Base-by-base conservation (phyloP, 257 asterid genomes). In the Galeopsis tetrahit region DNA sequence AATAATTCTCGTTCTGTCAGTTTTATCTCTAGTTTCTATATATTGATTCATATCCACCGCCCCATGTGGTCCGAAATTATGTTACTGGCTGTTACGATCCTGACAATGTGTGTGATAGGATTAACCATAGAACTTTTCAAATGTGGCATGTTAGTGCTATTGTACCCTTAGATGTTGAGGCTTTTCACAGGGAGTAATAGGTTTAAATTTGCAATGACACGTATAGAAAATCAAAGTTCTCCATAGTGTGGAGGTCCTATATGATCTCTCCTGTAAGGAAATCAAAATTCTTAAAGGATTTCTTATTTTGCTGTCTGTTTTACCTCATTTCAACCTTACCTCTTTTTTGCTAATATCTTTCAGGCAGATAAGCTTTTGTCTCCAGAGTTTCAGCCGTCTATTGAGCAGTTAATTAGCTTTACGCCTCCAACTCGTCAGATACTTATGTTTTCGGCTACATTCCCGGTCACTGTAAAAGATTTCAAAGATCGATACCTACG, bases 331-430 rank as follows among this genome's bases (percentile, higher is more conserved):
- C 10, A 13, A 58, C 69, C 31, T 63, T 46, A 46, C 66, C 44
- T 33, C 56, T 49, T 28, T 28, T 14, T 38, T 57, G n/a, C 71
- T 49, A 10, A 53, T 71, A 51, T 65, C 59, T 82, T 69, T 38
- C 90, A 89, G 96, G 96, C 96, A 4, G 92, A 89, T 78, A 89
- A 89, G 71, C 92, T 89, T 63, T 71, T 89, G 77, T 89, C 96
- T 62, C 92, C 92, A 31, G 96, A 89, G 78, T 89, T 89, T 77
- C 96, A 86, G 78, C 95, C 92, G 56, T 88, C 95, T 6, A 64
- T 88, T 44, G 90, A 88, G 87, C 90, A 86, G 72, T 75, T 88
- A 57, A 86, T 88, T 74, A 46, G 75, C 56, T 88, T 84, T 75
- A 68, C 79, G 66, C 80, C 92, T 21, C 40, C 80, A 69, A 80